Conservation (phyloP, 2,329 filamentous ascomycete genomes). For the Saccharata proteae region DNA sequence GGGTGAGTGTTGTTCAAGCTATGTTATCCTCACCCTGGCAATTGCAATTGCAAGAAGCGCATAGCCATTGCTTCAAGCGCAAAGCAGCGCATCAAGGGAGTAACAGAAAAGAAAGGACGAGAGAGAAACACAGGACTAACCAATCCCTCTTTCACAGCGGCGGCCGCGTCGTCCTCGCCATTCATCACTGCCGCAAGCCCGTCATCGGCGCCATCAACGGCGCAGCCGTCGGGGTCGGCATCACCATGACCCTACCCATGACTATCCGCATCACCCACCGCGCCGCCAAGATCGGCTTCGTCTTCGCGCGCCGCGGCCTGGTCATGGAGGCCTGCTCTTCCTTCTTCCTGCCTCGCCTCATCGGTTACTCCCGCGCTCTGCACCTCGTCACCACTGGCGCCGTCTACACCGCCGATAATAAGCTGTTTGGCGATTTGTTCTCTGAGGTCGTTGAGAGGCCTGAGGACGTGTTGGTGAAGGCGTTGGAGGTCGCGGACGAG, state of each 20-base stretch:
- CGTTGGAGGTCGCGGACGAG: slow-evolving; percentile 54
- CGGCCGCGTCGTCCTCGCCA: slow-evolving; percentile 38
- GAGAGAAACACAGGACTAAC: too few species aligned
- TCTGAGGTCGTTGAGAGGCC: slow-evolving; percentile 48
- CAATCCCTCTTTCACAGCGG: too few species aligned
- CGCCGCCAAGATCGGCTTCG: slow-evolving; percentile 58
- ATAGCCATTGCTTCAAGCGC: not conserved
- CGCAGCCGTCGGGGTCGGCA: slow-evolving; percentile 45
- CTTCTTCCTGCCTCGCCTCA: slow-evolving; percentile 59
- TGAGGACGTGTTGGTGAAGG: slow-evolving; percentile 50
- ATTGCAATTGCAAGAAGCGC: not conserved
- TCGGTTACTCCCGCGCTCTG: slow-evolving; percentile 52
- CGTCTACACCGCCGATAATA: slow-evolving; percentile 40
- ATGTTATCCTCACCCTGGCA: slow-evolving; percentile 4
- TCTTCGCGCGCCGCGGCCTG: slow-evolving; percentile 59
- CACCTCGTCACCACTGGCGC: slow-evolving; percentile 56
- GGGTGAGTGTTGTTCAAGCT: slow-evolving; percentile 25
- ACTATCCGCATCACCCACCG: slow-evolving; percentile 42
- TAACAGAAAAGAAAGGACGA: too few species aligned
- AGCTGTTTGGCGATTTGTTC: slow-evolving; percentile 50
- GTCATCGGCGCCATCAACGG: slow-evolving; percentile 45
- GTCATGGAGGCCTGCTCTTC: slow-evolving; percentile 60
- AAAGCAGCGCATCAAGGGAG: too few species aligned
- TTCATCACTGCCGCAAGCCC: slow-evolving; percentile 45
- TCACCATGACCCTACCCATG: slow-evolving; percentile 47